These are phyloP conservation scores for Hebeloma cylindrosporum DNA, from an alignment of 768 basidiomycete species.

Conservation along the genomic window DNA sequence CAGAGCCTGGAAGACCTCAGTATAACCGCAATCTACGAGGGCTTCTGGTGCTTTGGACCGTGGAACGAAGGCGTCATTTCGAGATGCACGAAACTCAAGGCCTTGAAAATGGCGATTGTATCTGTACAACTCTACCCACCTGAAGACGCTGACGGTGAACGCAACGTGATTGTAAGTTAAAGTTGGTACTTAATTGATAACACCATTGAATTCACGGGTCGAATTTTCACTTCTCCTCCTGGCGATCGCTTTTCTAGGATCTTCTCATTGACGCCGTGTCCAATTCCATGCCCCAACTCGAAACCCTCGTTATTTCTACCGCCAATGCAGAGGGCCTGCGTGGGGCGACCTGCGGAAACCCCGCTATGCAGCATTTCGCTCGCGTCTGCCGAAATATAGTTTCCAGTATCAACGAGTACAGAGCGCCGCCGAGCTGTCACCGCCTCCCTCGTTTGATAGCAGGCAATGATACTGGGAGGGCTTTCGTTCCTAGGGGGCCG, in stretches of 20 bases:
- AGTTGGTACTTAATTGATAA: not conserved
- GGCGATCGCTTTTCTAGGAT: too few species aligned
- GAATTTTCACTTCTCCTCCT: too few species aligned
- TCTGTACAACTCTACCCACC: not conserved
- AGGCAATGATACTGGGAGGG: too few species aligned
- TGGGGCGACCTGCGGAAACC: conserved; percentile 1
- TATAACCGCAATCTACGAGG: conserved; percentile 14
- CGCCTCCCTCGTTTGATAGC: conserved; percentile 6
- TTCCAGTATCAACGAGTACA: conserved; percentile 2
- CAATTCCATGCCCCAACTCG: conserved; percentile 1
- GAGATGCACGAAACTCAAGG: conserved; percentile 1
- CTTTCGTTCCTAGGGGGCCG: too few species aligned
- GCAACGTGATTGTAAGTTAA: conserved; percentile 7
- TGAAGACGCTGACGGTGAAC: not conserved
- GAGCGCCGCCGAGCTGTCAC: not conserved
- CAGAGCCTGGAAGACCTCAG: conserved; percentile 8
- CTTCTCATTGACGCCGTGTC: conserved; percentile 6
- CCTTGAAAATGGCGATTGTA: conserved; percentile 1
- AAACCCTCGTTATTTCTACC: not conserved
- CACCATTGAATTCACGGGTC: not conserved
- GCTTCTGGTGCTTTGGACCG: conserved; percentile 16
- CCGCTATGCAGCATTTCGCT: conserved; percentile 8
- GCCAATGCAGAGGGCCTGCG: conserved; percentile 8
- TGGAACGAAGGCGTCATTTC: conserved; percentile 8
- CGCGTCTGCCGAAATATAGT: not conserved